Conservation (phyloP, 495 filamentous ascomycete species). For the Podospora tetraspora region DNA sequence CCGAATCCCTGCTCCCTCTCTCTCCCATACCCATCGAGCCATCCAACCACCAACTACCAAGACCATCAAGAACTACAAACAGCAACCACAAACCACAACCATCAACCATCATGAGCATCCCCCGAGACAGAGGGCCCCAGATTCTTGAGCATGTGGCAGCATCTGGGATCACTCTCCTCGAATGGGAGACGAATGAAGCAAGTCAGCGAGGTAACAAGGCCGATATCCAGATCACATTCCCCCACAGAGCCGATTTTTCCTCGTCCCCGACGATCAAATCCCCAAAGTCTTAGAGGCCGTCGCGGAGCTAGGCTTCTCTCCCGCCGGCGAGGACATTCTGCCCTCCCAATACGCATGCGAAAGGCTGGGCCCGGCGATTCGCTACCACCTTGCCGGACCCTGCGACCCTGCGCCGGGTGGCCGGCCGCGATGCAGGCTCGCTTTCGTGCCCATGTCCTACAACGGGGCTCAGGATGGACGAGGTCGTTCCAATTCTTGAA, state of each 20-base stretch:
- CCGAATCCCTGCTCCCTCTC: no score
- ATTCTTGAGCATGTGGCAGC: neutral
- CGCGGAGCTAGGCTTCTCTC: neutral
- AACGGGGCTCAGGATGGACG: neutral
- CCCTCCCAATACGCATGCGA: neutral
- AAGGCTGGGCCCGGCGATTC: neutral
- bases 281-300: neutral
- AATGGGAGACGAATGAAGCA: conserved; percentile 4
- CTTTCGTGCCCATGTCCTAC: neutral
- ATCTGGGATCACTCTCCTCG: neutral
- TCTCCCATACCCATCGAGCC: no score
- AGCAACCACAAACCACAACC: no score
- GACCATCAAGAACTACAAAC: no score
- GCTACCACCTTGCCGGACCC: neutral
- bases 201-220: neutral
- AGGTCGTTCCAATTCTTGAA: neutral
- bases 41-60: no score
- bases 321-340: neutral
- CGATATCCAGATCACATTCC: neutral
- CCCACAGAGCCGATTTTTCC: neutral
- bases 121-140: neutral
- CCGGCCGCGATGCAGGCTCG: neutral
- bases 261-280: conserved; percentile 3
- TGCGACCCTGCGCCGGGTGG: no score
- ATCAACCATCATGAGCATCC: neutral